Conservation (phyloP, 2,329 filamentous ascomycete genomes). For the Drechslerella dactyloides region DNA sequence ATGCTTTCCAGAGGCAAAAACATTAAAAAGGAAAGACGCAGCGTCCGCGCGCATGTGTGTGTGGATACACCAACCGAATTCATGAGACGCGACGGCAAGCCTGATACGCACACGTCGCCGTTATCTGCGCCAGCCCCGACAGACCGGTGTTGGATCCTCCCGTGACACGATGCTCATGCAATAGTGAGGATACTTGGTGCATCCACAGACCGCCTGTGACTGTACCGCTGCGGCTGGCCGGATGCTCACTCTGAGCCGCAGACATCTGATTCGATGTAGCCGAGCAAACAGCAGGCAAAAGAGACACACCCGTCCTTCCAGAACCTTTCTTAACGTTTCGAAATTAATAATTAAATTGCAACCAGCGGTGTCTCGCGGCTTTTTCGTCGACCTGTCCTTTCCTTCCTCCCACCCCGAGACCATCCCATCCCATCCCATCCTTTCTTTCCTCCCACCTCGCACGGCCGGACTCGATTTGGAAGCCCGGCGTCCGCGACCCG, state of each 20-base stretch:
- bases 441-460: conserved; percentile 25
- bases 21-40: too few species aligned
- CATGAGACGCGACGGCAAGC: too few species aligned
- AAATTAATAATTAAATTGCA: conserved; percentile 19
- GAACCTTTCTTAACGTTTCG: conserved; percentile 16
- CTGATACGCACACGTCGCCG: too few species aligned
- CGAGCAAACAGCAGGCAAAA: background rate
- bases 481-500: background rate
- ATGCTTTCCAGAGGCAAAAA: too few species aligned
- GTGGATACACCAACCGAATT: too few species aligned
- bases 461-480: conserved; percentile 3
- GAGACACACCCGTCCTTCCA: conserved; percentile 1
- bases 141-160: background rate
- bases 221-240: too few species aligned
- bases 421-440: too few species aligned
- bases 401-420: too few species aligned
- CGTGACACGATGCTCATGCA: conserved; percentile 8
- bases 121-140: too few species aligned
- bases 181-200: background rate
- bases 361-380: conserved; percentile 13
- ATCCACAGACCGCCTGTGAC: background rate
- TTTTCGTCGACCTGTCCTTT: conserved; percentile 33
- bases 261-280: conserved; percentile 1
- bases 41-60: too few species aligned
- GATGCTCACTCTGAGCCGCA: background rate